These are phyloP conservation scores for Colletotrichum navitas DNA, from an alignment of 2,329 filamentous ascomycete genomes.

Conservation along the genomic window DNA sequence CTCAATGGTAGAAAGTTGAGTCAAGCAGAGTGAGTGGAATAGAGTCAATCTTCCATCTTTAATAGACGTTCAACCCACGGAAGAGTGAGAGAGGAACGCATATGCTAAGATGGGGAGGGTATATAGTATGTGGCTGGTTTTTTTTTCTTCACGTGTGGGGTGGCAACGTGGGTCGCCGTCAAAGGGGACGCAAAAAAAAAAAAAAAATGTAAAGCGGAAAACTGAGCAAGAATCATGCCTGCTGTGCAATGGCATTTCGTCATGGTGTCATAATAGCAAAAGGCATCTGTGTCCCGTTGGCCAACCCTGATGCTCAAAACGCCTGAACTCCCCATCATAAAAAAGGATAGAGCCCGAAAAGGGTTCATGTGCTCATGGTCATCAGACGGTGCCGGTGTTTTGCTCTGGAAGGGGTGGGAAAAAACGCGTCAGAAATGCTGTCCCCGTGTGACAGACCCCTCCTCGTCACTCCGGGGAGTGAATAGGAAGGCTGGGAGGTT, in stretches of 20 bases:
- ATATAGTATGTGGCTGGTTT: constrained; percentile 42
- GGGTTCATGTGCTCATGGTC: constrained; percentile 36
- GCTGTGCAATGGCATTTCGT: constrained; percentile 23
- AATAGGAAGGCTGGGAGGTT: constrained; percentile 19
- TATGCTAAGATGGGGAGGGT: constrained; percentile 65
- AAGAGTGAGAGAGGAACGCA: constrained; percentile 62
- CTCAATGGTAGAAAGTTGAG: constrained; percentile 57
- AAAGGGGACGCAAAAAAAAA: not conserved
- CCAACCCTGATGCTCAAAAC: constrained; percentile 33
- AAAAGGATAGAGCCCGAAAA: constrained; percentile 45
- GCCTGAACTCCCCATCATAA: constrained; percentile 37
- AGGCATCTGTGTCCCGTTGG: constrained; percentile 29
- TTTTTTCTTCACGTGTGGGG: constrained; percentile 26
- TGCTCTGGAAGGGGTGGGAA: constrained; percentile 32
- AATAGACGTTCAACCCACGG: constrained; percentile 68
- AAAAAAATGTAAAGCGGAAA: not conserved
- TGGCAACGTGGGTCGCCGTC: constrained; percentile 9
- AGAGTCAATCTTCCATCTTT: constrained; percentile 64
- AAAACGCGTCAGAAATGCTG: constrained; percentile 23
- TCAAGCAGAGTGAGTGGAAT: constrained; percentile 66
- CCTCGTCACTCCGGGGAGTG: constrained; percentile 6
- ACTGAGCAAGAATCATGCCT: constrained; percentile 11
- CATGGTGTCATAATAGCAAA: constrained; percentile 32
- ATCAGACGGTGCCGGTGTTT: constrained; percentile 35
- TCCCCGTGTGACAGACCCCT: not conserved